Base-by-base conservation (phyloP, 2,329 filamentous ascomycete species). In the Teratosphaeria pseudoeucalypti region DNA sequence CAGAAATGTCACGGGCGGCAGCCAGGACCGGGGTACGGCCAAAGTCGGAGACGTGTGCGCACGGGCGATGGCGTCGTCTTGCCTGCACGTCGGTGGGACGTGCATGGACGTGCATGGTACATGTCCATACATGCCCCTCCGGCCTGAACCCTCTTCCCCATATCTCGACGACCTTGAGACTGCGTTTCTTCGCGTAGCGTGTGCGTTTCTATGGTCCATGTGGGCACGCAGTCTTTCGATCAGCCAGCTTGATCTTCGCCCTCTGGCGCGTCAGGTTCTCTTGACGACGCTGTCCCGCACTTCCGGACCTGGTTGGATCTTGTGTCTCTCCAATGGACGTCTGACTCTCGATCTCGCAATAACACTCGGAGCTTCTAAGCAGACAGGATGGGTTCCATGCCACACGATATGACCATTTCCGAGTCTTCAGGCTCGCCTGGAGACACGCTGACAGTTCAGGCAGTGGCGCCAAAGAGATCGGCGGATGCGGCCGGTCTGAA, bases 401-500 rank as follows among this genome's bases (percentile, higher is more conserved):
- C 62, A n/a, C 62, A 63, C 52, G 63, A 66, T 52, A 58, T 62
- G 49, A 55, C 60, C 26, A 57, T 64, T 27, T 71, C 69, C 32
- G 69, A 71, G 37, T 63, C 64, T n/a, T 71, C 69, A 29, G 65
- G 61, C 11, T 70, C 69, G 26, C 68, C 69, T 23, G 62, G 64
- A n/a, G 66, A 69, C 27, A 65, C 66, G 6, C 60, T 63, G 34
- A 64, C 65, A 2, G 37, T 66, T 19, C 65, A 66, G 23, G 54
- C 64, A 2, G 62, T 64, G 16, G 57, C 60, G 12, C 56, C 63
- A 49, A 86, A 85, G 74, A 79, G 83, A 63, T 84, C 84, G 67
- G 79, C 81, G 52, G 78, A 80, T 49, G 75, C 78, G 60, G 82
- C 82, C 29, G 82, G 82, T 32, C 73, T 85, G 53, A 76, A 81